A percentile compares a stretch with the other conserved stretches of the same genome.
Evolutionary conservation across 805 yeast species (phyloP).

Genomic region (Wickerhamomyces rabaulensis): DNA sequence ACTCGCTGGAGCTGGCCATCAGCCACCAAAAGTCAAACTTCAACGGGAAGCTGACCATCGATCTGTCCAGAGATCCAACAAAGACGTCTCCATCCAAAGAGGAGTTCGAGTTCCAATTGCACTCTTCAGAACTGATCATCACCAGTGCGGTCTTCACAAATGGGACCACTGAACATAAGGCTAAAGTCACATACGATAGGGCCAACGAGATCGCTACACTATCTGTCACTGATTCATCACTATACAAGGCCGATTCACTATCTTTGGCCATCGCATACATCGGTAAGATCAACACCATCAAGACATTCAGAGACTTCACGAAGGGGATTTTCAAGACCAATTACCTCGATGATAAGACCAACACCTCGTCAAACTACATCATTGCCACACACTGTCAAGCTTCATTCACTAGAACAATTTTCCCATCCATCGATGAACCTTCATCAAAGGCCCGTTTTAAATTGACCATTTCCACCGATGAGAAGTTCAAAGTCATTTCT

Average conservation of each 20-base stretch:
- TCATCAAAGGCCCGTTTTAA: conserved; percentile 45
- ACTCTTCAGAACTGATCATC: conserved; percentile 31
- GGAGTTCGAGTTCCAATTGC: conserved; percentile 26
- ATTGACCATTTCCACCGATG: conserved; percentile 41
- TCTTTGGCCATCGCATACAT: conserved; percentile 12
- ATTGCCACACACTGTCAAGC: conserved; percentile 76
- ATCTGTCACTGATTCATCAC: conserved; percentile 12
- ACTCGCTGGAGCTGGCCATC: conserved; percentile 33
- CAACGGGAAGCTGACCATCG: conserved; percentile 32
- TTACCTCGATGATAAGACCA: conserved; percentile 46
- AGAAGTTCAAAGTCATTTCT: conserved; percentile 45
- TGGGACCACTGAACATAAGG: conserved; percentile 28
- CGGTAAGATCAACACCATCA: conserved; percentile 17
- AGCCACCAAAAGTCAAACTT: conserved; percentile 44
- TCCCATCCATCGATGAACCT: conserved; percentile 69
- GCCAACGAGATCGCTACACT: conserved; percentile 22
- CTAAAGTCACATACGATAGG: conserved; percentile 28
- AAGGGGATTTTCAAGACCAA: conserved; percentile 66
- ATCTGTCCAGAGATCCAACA: conserved; percentile 18
- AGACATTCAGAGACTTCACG: conserved; percentile 49
- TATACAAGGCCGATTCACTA: conserved; percentile 6
- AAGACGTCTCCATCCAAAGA: neutral
- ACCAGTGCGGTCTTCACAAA: conserved; percentile 9
- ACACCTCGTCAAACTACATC: conserved; percentile 44
- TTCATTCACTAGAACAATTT: conserved; percentile 51